Conservation (phyloP, 352 stramenopile genomes). For the Globisporangium megalacanthum region DNA sequence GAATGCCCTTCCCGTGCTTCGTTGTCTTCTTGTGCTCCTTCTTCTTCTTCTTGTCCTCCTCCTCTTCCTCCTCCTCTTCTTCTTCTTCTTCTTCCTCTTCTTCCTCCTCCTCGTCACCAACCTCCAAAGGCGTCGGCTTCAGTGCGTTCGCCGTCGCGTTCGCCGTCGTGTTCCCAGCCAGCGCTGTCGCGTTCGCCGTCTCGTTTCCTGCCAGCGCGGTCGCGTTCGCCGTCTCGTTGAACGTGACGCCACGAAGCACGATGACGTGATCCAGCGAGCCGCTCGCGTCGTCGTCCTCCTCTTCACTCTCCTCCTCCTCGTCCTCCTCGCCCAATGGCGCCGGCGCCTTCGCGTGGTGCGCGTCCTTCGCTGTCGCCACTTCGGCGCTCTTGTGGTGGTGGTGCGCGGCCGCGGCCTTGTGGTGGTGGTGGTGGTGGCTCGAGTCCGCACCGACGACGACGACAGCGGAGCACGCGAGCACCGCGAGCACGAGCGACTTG, state of each 20-base stretch:
- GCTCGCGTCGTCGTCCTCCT: not conserved
- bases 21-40: constrained; percentile 6
- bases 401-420: constrained; percentile 10
- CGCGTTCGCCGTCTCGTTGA: constrained; percentile 11
- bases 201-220: constrained; percentile 6
- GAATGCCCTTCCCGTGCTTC: constrained; percentile 13
- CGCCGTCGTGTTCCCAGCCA: not conserved
- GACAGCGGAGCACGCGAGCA: constrained; percentile 8
- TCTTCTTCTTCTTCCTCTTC: constrained; percentile 6
- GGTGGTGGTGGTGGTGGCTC: constrained; percentile 10
- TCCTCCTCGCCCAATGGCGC: constrained; percentile 1
- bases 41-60: constrained; percentile 7
- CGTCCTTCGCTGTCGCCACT: constrained; percentile 3
- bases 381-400: constrained; percentile 11
- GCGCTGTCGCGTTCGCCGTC: not conserved
- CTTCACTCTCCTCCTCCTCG: not conserved
- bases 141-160: not conserved
- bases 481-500: constrained; percentile 9
- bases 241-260: not conserved
- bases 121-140: not conserved
- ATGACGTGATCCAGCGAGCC: constrained; percentile 2
- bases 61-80: constrained; percentile 20
- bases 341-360: constrained; percentile 2
- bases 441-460: not conserved
- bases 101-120: constrained; percentile 2